phyloP scores from a whole-genome alignment of 331 rosid species.

The Dryas integrifolia region DNA sequence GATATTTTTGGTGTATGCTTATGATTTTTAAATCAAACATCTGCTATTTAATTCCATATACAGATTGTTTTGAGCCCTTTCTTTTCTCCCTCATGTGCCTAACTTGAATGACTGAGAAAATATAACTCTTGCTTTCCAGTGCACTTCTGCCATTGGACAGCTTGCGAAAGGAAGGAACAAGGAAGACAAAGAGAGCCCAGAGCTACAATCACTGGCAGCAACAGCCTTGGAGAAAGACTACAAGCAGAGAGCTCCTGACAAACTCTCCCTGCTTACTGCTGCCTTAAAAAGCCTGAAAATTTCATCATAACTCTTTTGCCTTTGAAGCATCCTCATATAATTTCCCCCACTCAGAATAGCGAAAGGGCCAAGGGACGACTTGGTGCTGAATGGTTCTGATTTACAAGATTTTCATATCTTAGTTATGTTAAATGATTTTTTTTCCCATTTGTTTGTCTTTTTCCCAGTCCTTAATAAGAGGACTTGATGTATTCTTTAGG shows the following conservation, averaged over 20 bases:
- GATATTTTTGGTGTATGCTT: not conserved
- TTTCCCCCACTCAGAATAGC: slow-evolving; percentile 25
- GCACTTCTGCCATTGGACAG: slow-evolving; percentile 82
- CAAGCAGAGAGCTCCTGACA: slow-evolving; percentile 90
- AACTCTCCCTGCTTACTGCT: slow-evolving; percentile 69
- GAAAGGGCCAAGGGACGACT: slow-evolving; percentile 26
- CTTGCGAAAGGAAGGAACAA: slow-evolving; percentile 75
- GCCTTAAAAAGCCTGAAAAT: slow-evolving; percentile 68
- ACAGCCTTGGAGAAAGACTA: slow-evolving; percentile 83
- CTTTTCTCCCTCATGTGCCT: slow-evolving; percentile 13
- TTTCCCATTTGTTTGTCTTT: slow-evolving; percentile 1
- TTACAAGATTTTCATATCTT: slow-evolving; percentile 23
- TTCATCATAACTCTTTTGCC: slow-evolving; percentile 50
- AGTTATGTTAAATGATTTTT: slow-evolving; percentile 13
- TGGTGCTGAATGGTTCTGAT: slow-evolving; percentile 29
- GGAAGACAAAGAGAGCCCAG: slow-evolving; percentile 88
- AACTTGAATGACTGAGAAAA: slow-evolving; percentile 29
- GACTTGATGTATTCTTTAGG: slow-evolving; percentile 19
- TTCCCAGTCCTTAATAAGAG: not conserved
- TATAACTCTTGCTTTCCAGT: slow-evolving; percentile 44
- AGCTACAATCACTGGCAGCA: slow-evolving; percentile 74
- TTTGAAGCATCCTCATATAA: slow-evolving; percentile 21
- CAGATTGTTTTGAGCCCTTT: slow-evolving; percentile 6
- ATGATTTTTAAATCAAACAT: not conserved
- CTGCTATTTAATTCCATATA: not conserved